Percentiles rank a stretch among this genome's conserved stretches.
Evolutionary conservation across 306 rosid genomes (phyloP).

Genomic region (Castanospermum australe): DNA sequence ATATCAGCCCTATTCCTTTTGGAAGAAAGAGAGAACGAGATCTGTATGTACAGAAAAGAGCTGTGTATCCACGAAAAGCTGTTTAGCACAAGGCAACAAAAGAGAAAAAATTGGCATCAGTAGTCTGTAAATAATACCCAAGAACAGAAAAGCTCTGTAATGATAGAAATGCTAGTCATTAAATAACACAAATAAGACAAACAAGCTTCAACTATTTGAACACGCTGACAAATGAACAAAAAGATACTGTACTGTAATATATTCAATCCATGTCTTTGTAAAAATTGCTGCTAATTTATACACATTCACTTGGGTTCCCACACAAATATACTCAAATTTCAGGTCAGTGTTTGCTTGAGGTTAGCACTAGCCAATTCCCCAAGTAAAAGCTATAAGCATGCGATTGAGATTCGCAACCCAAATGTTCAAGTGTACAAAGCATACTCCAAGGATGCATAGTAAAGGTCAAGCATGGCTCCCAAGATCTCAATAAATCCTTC

Average conservation of each 20-base stretch:
- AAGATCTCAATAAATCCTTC: not conserved
- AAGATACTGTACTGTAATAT: not conserved
- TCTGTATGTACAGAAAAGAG: conserved; percentile 93
- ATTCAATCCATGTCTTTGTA: not conserved
- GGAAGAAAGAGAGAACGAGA: conserved; percentile 92
- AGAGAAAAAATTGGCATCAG: conserved; percentile 18
- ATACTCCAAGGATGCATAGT: not conserved
- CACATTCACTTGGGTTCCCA: not conserved
- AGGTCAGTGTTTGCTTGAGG: not conserved
- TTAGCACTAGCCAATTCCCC: not conserved
- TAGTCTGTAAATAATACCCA: not conserved
- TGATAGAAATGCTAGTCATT: not conserved
- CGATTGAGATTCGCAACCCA: not conserved
- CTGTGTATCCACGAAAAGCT: conserved; percentile 94
- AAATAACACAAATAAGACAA: not conserved
- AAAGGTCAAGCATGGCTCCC: not conserved
- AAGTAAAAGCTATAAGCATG: not conserved
- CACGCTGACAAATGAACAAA: not conserved
- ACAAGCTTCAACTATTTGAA: not conserved
- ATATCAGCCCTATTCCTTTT: conserved; percentile 63
- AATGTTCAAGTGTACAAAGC: not conserved
- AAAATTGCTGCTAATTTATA: not conserved
- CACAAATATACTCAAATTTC: not conserved
- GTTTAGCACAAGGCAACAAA: conserved; percentile 33
- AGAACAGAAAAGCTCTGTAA: not conserved